These are phyloP conservation scores for Podospora bellae-mahoneyi DNA, from an alignment of 495 filamentous ascomycete species.

Conservation along the genomic window DNA sequence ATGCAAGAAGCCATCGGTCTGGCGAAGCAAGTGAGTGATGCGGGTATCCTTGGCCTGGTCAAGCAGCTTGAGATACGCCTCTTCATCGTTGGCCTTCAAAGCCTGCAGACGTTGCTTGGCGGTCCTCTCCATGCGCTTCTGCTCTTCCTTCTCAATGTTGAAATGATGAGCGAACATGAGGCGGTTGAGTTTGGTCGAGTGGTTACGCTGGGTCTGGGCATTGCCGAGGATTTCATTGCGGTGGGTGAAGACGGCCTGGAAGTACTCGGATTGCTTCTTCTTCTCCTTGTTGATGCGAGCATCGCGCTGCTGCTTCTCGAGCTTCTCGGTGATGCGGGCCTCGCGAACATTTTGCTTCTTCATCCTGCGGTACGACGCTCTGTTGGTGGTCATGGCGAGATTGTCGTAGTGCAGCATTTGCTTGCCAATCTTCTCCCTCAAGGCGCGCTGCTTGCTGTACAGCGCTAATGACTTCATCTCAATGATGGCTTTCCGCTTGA, in stretches of 20 bases:
- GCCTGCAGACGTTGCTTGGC: slow-evolving; percentile 99
- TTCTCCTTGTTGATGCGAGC: slow-evolving; percentile 90
- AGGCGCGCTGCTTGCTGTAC: slow-evolving; percentile 75
- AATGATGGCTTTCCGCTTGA: slow-evolving; percentile 86
- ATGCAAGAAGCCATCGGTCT: slow-evolving; percentile 94
- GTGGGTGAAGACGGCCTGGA: slow-evolving; percentile 65
- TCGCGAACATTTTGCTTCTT: slow-evolving; percentile 97
- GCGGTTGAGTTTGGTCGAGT: slow-evolving; percentile 79
- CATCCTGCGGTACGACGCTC: slow-evolving; percentile 80
- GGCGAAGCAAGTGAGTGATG: slow-evolving; percentile 92
- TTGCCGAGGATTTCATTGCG: slow-evolving; percentile 43
- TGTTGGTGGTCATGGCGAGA: slow-evolving; percentile 90
- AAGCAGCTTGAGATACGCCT: slow-evolving; percentile 93
- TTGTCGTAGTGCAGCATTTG: slow-evolving; percentile 93
- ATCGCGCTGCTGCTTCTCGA: slow-evolving; percentile 97
- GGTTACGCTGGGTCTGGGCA: slow-evolving; percentile 45
- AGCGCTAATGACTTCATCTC: slow-evolving; percentile 85
- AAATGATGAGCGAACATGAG: slow-evolving; percentile 85
- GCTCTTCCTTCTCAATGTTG: slow-evolving; percentile 97
- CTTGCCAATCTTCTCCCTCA: slow-evolving; percentile 79
- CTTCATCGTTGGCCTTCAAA: slow-evolving; percentile 97
- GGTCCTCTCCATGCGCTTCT: slow-evolving; percentile 92
- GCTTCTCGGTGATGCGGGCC: slow-evolving; percentile 93
- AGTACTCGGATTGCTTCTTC: slow-evolving; percentile 90
- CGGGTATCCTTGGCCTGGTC: slow-evolving; percentile 98